Base-by-base conservation (phyloP, 129 eudicot species). In the Scalesia atractyloides region DNA sequence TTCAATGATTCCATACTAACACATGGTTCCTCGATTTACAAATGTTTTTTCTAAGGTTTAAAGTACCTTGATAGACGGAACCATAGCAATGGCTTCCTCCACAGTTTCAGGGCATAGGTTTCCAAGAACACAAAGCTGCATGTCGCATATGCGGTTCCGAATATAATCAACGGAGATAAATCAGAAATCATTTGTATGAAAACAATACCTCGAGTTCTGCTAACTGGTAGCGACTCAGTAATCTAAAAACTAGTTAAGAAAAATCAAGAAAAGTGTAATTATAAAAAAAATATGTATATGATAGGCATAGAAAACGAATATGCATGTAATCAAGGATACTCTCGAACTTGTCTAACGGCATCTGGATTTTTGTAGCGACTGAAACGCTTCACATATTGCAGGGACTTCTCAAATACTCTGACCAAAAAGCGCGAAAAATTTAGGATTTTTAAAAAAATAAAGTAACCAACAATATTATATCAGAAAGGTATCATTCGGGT, bases 1-100 rank as follows among this genome's bases (percentile, higher is more conserved):
- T 14, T 14, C 56, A 50, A 4, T 20, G 9, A 39, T 6, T 39
- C 8, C 44, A 39, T n/a, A 50, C n/a, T n/a, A 50, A 50, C 19
- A 50, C 56, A n/a, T 5, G 19, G 6, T n/a, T 50, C 56, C 56
- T 15, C 56, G 22, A 50, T 50, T 5, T 52, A 52, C 26, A 52
- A 17, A 50, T n/a, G 20, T 5, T 50, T 50, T 50, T n/a, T 15
- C 2, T n/a, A n/a, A 5, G 56, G 20, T 52, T 7, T 16, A 52
- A 14, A 12, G n/a, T 14, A 14, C 17, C 46, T 41, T 41, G 46
- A 41, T 41, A 41, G 46, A 41, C 2, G 46, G 46, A 9, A 95
- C 97, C 97, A 95, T 90, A 16, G 99, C 97, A 76, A 91, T 83
- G 47, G 88, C 99, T 88, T 95, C 99, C 75, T 95, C 99, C 58